Percentiles rank a stretch among this genome's conserved stretches.
phyloP scores from a whole-genome alignment of 176 grass and related monocot species.

The Musa schizocarpa region DNA sequence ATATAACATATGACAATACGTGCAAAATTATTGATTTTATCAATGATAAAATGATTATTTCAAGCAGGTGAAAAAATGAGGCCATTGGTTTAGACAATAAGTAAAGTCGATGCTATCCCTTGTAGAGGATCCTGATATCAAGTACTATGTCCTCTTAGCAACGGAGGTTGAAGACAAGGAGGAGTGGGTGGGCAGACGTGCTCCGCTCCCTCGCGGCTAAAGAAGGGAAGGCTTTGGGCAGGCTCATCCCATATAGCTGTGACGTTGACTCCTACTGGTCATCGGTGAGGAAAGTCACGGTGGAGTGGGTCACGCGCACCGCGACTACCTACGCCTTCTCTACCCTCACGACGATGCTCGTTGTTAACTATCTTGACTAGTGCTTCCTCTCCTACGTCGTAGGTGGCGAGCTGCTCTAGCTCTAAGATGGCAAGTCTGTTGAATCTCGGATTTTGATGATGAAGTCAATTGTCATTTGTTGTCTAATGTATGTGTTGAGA shows the following conservation, averaged over 20 bases:
- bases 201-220: neutral
- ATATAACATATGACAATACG: too few species aligned
- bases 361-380: conserved; percentile 5
- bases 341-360: conserved; percentile 1
- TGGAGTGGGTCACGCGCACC: neutral
- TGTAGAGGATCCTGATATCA: neutral
- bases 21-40: too few species aligned
- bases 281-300: neutral
- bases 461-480: too few species aligned
- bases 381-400: conserved; percentile 2
- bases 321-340: neutral
- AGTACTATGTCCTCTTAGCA: neutral
- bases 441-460: too few species aligned
- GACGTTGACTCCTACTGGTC: neutral
- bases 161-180: neutral
- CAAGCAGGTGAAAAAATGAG: too few species aligned
- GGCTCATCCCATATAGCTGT: neutral
- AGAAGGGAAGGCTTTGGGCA: neutral
- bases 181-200: neutral
- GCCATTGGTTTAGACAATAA: too few species aligned
- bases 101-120: too few species aligned
- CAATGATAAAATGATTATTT: too few species aligned
- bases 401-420: neutral
- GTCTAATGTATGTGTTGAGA: too few species aligned
- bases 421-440: neutral